These are phyloP conservation scores for Tricholomella constricta DNA, from an alignment of 768 basidiomycete genomes.

Conservation along the genomic window DNA sequence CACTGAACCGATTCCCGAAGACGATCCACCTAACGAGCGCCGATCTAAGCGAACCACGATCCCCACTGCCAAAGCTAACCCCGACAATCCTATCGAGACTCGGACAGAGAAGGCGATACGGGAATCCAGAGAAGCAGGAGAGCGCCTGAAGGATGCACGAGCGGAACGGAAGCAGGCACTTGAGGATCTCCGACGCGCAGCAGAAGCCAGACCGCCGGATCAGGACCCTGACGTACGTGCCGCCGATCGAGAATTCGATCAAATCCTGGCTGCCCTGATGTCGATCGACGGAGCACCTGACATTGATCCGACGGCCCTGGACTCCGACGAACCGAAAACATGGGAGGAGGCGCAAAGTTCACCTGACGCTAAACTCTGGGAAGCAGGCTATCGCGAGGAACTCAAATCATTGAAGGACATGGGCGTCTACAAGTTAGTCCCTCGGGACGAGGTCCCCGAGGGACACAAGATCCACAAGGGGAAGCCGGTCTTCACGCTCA, in stretches of 20 bases:
- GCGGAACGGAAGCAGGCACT: too few species aligned
- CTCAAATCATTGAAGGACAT: constrained; percentile 27
- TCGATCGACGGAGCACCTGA: background rate
- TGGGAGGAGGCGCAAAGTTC: constrained; percentile 26
- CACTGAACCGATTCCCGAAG: too few species aligned
- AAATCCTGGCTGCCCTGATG: background rate
- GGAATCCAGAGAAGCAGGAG: too few species aligned
- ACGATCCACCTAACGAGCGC: too few species aligned
- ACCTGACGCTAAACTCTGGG: constrained; percentile 21
- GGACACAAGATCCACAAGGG: constrained; percentile 27
- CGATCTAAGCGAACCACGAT: too few species aligned
- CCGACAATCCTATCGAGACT: too few species aligned
- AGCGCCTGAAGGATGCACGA: too few species aligned
- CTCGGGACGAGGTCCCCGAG: constrained; percentile 11
- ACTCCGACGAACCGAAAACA: constrained; percentile 6
- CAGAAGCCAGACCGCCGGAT: too few species aligned
- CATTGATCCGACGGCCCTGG: background rate
- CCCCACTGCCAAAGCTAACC: too few species aligned
- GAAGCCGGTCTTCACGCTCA: constrained; percentile 22
- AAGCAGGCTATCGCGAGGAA: constrained; percentile 18
- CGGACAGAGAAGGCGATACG: too few species aligned
- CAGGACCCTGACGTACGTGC: background rate
- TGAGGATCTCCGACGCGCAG: background rate
- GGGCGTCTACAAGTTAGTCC: constrained; percentile 29
- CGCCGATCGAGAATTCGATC: background rate